Evolutionary conservation across 441 rosid genomes (phyloP).

Genomic region (Arabidopsis hybrid): DNA sequence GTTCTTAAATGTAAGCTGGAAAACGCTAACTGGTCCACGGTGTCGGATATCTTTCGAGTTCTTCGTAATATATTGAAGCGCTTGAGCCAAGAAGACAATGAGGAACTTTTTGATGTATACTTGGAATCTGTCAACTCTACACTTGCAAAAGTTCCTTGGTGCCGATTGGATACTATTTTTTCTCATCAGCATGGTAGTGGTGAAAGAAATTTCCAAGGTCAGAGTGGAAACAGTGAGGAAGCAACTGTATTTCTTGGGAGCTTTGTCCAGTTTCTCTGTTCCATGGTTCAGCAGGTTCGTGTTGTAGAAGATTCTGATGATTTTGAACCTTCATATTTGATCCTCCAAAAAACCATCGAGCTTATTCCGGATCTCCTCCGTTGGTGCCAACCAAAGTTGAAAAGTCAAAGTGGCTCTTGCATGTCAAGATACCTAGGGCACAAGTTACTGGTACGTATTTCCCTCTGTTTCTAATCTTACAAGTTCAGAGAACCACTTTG

Average conservation of each 20-base stretch:
- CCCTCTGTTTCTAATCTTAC: not conserved
- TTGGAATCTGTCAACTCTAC: conserved; percentile 54
- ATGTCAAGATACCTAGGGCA: conserved; percentile 73
- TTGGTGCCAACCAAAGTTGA: conserved; percentile 68
- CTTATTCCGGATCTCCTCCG: conserved; percentile 66
- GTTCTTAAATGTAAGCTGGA: conserved; percentile 54
- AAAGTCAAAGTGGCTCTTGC: conserved; percentile 41
- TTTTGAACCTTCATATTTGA: conserved; percentile 47
- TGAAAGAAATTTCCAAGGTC: not conserved
- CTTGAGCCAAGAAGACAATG: conserved; percentile 64
- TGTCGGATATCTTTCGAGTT: conserved; percentile 60
- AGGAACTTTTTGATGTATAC: conserved; percentile 53
- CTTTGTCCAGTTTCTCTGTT: conserved; percentile 77
- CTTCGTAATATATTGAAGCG: conserved; percentile 67
- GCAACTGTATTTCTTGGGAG: conserved; percentile 60
- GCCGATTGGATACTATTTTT: conserved; percentile 48
- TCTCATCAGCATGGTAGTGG: conserved; percentile 30
- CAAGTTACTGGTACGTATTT: conserved; percentile 74
- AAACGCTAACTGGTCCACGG: conserved; percentile 63
- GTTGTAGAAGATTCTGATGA: conserved; percentile 45
- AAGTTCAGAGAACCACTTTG: conserved; percentile 17
- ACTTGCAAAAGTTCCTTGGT: conserved; percentile 64
- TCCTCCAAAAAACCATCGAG: conserved; percentile 48
- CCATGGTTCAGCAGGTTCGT: conserved; percentile 60
- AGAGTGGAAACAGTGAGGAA: conserved; percentile 40